Evolutionary conservation across 331 rosid genomes (phyloP), one percentile per base, ranked within the genome.

Genomic region (Malus hybrid): DNA sequence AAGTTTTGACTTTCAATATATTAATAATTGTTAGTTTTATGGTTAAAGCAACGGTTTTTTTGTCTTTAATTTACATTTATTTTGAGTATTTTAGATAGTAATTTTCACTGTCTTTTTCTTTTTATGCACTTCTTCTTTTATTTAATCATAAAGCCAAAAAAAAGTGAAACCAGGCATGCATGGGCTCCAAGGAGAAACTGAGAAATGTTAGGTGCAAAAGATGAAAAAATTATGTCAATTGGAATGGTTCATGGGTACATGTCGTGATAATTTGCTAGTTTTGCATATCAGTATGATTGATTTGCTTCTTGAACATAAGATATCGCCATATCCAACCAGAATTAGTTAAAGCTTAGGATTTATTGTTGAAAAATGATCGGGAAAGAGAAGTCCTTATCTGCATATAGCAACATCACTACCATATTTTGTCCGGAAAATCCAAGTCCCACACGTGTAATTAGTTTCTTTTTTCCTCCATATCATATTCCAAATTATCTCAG

Each of bases 1-100:
- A 71, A 67, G 70, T 39, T 63, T 76, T 78, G 78, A 82, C 72
- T 63, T 60, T 42, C 77, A 76, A 32, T 44, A 34, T 62, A 70
- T 9, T 57, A 66, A 58, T 22, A 2, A 24, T 36, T 29, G 3
- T 29, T 55, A 12, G 24, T 52, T 60, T 77, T 24, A 3, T 66
- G 20, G 69, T 33, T 62, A 62, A 62, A 62, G 19, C 66, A 29
- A 24, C 20, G 12, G 64, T 14, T 60, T 20, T 57, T 22, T 10
- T 2, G 9, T 22, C 10, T 24, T 18, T 15, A 60, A 22, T 22
- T 60, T 60, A 60, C 64, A 62, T 26, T 62, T 29, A 28, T 28
- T 62, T 62, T 13, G 66, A 62, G 10, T 10, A 42, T 42, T 10
- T 42, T 10, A 42, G 50, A 11, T 42, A 3, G 50, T 42, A 11